Conservation (phyloP, 2,329 filamentous ascomycete genomes). For the Epichloe gansuensis region DNA sequence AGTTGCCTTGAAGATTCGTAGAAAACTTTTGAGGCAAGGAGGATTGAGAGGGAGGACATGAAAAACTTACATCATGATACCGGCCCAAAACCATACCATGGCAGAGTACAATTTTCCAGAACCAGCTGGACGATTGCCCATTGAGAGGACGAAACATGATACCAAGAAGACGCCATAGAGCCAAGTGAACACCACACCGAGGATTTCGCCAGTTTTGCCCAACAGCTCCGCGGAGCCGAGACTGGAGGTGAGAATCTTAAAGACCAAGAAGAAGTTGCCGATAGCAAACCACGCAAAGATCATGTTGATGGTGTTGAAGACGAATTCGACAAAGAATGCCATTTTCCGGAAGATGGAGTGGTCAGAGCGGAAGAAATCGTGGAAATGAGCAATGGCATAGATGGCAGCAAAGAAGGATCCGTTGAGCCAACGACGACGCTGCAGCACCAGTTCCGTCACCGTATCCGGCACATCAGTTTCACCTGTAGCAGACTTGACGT, state of each 20-base stretch:
- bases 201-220: constrained; percentile 61
- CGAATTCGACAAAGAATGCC: constrained; percentile 83
- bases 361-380: constrained; percentile 87
- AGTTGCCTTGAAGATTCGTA: not conserved
- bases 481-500: constrained; percentile 93
- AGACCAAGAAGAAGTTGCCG: constrained; percentile 97
- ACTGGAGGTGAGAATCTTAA: constrained; percentile 88
- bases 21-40: not conserved
- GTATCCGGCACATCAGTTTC: constrained; percentile 95
- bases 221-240: constrained; percentile 58
- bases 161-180: constrained; percentile 84
- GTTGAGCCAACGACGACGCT: constrained; percentile 94
- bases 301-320: constrained; percentile 93
- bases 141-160: constrained; percentile 85
- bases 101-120: constrained; percentile 89
- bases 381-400: constrained; percentile 88
- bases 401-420: constrained; percentile 96
- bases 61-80: constrained; percentile 70
- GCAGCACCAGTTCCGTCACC: constrained; percentile 88
- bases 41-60: not conserved
- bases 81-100: constrained; percentile 97
- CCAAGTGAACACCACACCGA: constrained; percentile 91
- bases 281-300: constrained; percentile 98
- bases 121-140: constrained; percentile 89
- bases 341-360: constrained; percentile 80